Evolutionary conservation across 2,329 filamentous ascomycete species (phyloP).

Genomic region (Botrytis fragariae): DNA sequence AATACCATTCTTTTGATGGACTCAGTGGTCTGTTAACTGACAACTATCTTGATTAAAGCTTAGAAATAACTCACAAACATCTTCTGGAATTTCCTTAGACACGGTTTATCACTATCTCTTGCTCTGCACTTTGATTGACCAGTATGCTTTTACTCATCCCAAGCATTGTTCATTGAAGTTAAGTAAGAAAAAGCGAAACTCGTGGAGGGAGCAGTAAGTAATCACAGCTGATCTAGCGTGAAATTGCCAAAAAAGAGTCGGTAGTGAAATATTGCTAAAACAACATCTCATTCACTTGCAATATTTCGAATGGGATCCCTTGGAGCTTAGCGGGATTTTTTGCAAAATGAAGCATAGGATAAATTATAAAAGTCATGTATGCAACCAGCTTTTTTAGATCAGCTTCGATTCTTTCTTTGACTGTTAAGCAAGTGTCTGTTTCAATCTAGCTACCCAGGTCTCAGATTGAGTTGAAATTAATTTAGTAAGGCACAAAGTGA

Average conservation of each 20-base stretch:
- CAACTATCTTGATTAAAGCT: background rate
- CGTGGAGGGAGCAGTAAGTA: background rate
- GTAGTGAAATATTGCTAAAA: background rate
- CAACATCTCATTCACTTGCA: background rate
- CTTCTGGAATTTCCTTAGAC: background rate
- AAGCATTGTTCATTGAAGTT: background rate
- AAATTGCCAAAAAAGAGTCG: accelerated
- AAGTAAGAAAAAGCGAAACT: too few relatives aligned
- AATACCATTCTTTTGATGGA: accelerated
- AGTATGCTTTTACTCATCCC: background rate
- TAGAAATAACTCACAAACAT: background rate
- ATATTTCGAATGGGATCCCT: accelerated
- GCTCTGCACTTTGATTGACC: accelerated
- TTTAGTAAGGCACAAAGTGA: background rate
- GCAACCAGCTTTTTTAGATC: too few relatives aligned
- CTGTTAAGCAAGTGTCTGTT: background rate
- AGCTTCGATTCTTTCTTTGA: background rate
- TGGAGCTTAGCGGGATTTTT: background rate
- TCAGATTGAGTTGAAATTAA: background rate
- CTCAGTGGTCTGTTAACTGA: background rate
- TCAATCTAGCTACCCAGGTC: background rate
- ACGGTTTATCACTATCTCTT: too few relatives aligned
- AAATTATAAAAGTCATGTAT: background rate
- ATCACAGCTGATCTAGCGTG: background rate
- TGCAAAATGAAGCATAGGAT: background rate